These are phyloP conservation scores for Raphanus sativus DNA, from an alignment of 345 rosid genomes.

Conservation along the genomic window DNA sequence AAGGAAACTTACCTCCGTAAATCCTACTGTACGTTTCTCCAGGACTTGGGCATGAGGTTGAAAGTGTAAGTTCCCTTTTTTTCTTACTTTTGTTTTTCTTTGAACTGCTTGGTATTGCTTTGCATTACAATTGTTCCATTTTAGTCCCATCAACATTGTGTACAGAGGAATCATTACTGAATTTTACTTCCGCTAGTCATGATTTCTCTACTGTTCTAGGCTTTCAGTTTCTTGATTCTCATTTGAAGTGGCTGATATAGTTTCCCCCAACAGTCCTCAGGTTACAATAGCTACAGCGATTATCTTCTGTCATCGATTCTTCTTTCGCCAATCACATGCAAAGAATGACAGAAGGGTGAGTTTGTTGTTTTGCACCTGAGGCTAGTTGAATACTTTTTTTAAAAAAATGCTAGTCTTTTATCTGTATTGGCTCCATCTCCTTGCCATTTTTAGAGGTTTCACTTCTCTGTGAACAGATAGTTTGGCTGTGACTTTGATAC, in stretches of 20 bases:
- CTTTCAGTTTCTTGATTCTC: background rate
- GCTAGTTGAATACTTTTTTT: constrained; percentile 37
- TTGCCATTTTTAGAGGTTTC: constrained; percentile 15
- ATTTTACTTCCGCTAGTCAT: constrained; percentile 4
- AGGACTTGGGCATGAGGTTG: constrained; percentile 93
- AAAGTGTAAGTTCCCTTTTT: constrained; percentile 72
- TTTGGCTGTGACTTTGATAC: constrained; percentile 2
- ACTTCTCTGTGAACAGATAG: background rate
- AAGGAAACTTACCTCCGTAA: constrained; percentile 91
- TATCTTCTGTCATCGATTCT: constrained; percentile 94
- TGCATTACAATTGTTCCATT: background rate
- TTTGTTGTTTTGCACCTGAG: constrained; percentile 40
- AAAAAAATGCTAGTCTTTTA: background rate
- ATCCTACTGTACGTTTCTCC: constrained; percentile 94
- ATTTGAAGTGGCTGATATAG: constrained; percentile 26
- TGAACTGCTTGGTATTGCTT: constrained; percentile 9
- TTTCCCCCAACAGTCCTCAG: constrained; percentile 73
- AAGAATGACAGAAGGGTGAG: constrained; percentile 96
- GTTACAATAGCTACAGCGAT: constrained; percentile 98
- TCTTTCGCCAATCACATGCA: constrained; percentile 93
- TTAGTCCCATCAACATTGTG: background rate
- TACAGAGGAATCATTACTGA: background rate
- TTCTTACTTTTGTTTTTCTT: background rate
- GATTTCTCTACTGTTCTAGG: constrained; percentile 21
- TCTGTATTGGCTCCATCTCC: constrained; percentile 1